Evolutionary conservation across 2,329 filamentous ascomycete species (phyloP), one percentile per base, ranked within the genome.

Genomic region (Cercospora janseana): DNA sequence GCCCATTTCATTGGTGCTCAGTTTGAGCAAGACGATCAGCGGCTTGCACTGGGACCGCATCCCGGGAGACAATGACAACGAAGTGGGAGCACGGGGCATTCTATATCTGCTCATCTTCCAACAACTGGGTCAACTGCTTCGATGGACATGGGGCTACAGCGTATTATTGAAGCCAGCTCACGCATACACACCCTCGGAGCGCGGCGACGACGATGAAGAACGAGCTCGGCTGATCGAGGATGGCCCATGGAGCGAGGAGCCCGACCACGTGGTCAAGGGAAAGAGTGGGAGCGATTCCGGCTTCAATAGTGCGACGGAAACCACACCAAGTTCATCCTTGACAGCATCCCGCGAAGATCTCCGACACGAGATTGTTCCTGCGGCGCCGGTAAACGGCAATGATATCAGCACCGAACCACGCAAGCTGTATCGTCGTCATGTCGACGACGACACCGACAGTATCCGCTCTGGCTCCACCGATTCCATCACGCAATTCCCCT

Each of bases 81-180:
- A 97, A 69, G 93, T 98, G 15, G 91, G 82, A 18, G 92, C 93
- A 2, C 83, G 93, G 55, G 93, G 93, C 52, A 97, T 98, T 54
- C 75, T 98, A 1, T 98, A 98, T 66, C 79, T 98, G 8, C 78
- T 98, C 55, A 94, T 98, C 60, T 98, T 98, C 73, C 93, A 98
- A 72, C 93, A 98, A 69, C 81, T 98, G 3, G 93, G 93, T 16
- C 93, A 98, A 70, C 76, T 97, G 20, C 85, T 98, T 15, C 82
- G 93, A 52, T 98, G 93, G 93, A 96, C 88, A 56, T 98, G 93
- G 93, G 93, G 93, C 8, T 97, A 95, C 69, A 90, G 95, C 63
- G 85, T 97, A 28, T 77, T 98, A 13, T 76, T 98, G n/a, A 91
- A 91, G 13, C 89, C 92, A 13, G 86, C 88, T 59, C 82, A 85